Evolutionary conservation across 2,329 filamentous ascomycete genomes (phyloP), one percentile per base, ranked within the genome.

Genomic region (Sporothrix humicola): DNA sequence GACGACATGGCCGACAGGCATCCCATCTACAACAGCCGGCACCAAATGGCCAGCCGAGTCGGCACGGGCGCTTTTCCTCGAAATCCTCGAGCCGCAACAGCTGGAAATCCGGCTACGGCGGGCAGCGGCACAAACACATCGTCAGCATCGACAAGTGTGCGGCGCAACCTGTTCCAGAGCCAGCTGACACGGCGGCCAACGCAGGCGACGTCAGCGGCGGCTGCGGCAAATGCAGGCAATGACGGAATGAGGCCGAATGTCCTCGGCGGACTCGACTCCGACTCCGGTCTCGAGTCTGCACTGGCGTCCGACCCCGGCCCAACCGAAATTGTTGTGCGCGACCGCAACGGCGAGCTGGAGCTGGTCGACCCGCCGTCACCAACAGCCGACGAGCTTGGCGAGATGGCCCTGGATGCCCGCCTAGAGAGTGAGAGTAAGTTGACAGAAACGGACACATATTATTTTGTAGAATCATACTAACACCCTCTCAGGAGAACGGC

Each of bases 341-440:
- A 91, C 78, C 83, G 87, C 80, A 87, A 90, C 77, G 90, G 89
- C 68, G 89, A 91, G 76, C 85, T 90, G 73, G 86, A 90, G 79
- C 81, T 91, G n/a, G 84, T 83, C 17, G 88, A 89, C 74, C 87
- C 87, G 63, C 87, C 86, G 0, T 84, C 86, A 74, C 85, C 85
- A 15, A 81, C 83, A 8, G 80, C 86, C 42, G 87, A 89, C 68
- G 87, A 88, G 50, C 83, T 86, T 17, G 87, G 88, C 71, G 86
- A 87, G 79, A 85, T 85, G 69, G 83, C 84, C 31, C 81, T 87
- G 65, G 91, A 90, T 77, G 87, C 90, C 72, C 85, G 83, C 75
- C 84, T 85, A 78, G 88, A 88, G 80, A 86, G 80, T 74, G 88
- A 90, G 79, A 87, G 86, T 86, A 66, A 7, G n/a, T n/a, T n/a